Base-by-base conservation (phyloP, 805 yeast genomes). In the Zygoascus flipseniorum region DNA sequence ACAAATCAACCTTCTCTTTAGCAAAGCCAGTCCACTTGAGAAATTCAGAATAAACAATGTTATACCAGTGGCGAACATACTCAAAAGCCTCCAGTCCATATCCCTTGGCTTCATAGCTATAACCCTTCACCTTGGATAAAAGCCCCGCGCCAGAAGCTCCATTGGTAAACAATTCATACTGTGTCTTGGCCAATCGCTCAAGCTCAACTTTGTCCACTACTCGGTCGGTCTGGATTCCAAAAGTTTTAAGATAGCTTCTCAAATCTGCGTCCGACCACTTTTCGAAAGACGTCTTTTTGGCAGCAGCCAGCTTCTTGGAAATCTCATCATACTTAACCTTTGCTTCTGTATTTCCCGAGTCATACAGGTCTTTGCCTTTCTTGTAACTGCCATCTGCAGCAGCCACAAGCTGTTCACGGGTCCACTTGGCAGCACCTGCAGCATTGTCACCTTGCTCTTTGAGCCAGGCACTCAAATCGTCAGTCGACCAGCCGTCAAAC, bases 261-360 rank as follows among this genome's bases (percentile, higher is more conserved):
- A 83, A 65, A 60, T 82, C 85, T 4, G 75, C 69, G 26, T 76
- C 71, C 2, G 79, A 66, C 85, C 85, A 80, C 16, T 72, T 66
- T 54, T 78, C 71, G 62, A 80, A 75, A 19, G 76, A 67, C 41
- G 72, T 72, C 39, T 73, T 75, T 58, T 72, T 74, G 76, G 60
- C 31, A 16, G 44, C 20, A 18, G 44, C 44, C 11, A 19, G 26
- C 26, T 57, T 53, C 28, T 42, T 46, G 43, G 44, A 39, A 42
- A 42, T 31, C n/a, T 11, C 43, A 37, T 26, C 35, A 28, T 18
- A 31, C 32, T 26, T 26, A 3, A 11, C 31, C 8, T 45, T 35
- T 14, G 52, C 48, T 13, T 14, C 13, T 43, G 35, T 47, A 26
- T 47, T 46, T 10, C 77, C 80, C 19, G 70, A 65, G 58, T 72